Base-by-base conservation (phyloP, 202 grass and related monocot genomes). In the Saccharum hybrid region DNA sequence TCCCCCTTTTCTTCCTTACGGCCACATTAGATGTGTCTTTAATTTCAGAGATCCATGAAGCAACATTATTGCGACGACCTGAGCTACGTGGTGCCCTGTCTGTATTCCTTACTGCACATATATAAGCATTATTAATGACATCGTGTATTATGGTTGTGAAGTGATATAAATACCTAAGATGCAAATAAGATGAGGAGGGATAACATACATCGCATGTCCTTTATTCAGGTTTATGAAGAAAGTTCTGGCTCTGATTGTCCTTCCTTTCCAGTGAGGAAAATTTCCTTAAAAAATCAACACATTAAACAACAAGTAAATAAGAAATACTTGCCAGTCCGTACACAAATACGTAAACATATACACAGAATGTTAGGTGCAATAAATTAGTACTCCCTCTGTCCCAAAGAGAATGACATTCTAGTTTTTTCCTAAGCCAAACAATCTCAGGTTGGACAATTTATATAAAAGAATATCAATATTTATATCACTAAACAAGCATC, bases 1-100 rank as follows among this genome's bases (percentile, higher is more conserved):
- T 86, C 33, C 81, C 76, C 79, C 79, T 72, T 88, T 83, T 84
- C 76, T 88, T 83, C 71, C 75, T 94, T 82, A 88, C 63, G 56
- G 48, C 6, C 66, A 84, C 66, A 73, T 70, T 81, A 49, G 63
- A 71, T 10, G 59, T 18, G 26, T 60, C 54, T 39, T 80, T 69
- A 71, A 79, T 8, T 63, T 75, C 80, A 75, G 75, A 75, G 46
- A 70, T 78, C 61, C 73, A 81, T 66, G 82, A 90, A 78, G 70
- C 30, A 88, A 87, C 76, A 79, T 73, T 84, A 84, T 74, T 84
- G 63, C 40, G 33, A 79, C 16, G 62, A 62, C 86, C 65, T 16
- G 63, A 69, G 49, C 41, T 74, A 39, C 77, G 76, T 54, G 68
- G 14, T 36, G 78, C 81, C 72, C 31, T 72, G 41, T 87, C 74